Conservation (phyloP, 768 basidiomycete species). For the Tylopilus vinaceipallidus region DNA sequence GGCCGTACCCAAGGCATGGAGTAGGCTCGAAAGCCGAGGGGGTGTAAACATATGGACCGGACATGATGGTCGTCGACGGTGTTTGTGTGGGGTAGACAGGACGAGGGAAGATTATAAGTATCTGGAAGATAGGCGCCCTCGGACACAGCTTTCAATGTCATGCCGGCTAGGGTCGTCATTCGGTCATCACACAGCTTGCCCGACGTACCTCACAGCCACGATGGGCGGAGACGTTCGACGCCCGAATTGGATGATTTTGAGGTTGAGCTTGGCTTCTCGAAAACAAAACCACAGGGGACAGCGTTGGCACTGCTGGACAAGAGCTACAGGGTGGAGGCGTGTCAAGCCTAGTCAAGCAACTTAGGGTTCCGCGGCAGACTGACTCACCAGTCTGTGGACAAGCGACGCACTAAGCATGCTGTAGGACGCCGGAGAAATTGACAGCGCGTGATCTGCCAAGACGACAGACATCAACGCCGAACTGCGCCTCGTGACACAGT, state of each 20-base stretch:
- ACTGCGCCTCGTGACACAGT: too few species aligned
- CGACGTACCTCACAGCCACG: constrained; percentile 21
- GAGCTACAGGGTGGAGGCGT: too few species aligned
- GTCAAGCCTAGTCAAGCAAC: too few species aligned
- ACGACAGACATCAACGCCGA: too few species aligned
- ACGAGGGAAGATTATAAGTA: constrained; percentile 7
- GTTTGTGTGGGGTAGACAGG: neutral
- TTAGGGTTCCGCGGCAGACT: too few species aligned
- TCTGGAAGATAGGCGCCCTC: constrained; percentile 11
- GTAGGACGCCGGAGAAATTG: too few species aligned
- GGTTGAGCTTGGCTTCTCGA: neutral
- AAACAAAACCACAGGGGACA: constrained; percentile 2
- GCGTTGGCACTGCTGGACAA: neutral
- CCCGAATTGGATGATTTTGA: constrained; percentile 1
- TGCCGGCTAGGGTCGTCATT: neutral
- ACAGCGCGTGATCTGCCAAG: too few species aligned
- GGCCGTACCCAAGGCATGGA: constrained; percentile 33
- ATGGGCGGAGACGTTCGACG: neutral
- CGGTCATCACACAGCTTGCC: constrained; percentile 12
- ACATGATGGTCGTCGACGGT: constrained; percentile 29
- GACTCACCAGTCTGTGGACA: too few species aligned
- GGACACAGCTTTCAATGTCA: constrained; percentile 13
- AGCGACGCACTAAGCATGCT: too few species aligned
- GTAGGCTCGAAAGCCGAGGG: constrained; percentile 37
- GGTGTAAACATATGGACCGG: constrained; percentile 43